phyloP scores from a whole-genome alignment of 805 yeast species.

The Grigorovia jiainica region DNA sequence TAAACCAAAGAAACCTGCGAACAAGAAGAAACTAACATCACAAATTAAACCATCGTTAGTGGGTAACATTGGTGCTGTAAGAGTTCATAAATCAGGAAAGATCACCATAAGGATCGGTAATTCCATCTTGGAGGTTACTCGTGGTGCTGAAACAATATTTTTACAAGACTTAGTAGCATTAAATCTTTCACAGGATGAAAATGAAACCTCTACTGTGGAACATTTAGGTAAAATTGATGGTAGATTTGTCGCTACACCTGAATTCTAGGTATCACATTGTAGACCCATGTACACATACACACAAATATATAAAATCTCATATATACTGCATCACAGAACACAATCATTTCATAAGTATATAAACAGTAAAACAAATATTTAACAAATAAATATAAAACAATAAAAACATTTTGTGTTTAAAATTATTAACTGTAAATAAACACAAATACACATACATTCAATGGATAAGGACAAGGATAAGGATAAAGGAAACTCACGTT shows the following conservation, averaged over 20 bases:
- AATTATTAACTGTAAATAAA: too few relatives aligned
- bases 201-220: slow-evolving; percentile 33
- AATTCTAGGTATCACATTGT: too few relatives aligned
- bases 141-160: slow-evolving; percentile 61
- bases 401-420: too few relatives aligned
- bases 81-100: slow-evolving; percentile 79
- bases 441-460: too few relatives aligned
- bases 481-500: background rate
- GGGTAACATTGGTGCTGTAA: slow-evolving; percentile 65
- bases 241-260: slow-evolving; percentile 53
- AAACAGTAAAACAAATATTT: too few relatives aligned
- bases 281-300: too few relatives aligned
- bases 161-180: slow-evolving; percentile 63
- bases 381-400: too few relatives aligned
- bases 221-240: slow-evolving; percentile 47
- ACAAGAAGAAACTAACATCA: slow-evolving; percentile 7
- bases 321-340: too few relatives aligned
- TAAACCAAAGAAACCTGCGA: background rate
- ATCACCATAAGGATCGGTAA: slow-evolving; percentile 66
- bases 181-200: slow-evolving; percentile 29
- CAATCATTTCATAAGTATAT: too few relatives aligned
- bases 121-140: slow-evolving; percentile 54
- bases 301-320: too few relatives aligned
- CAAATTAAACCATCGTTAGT: slow-evolving; percentile 12
- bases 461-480: too few relatives aligned